Evolutionary conservation across 2,329 filamentous ascomycete species (phyloP).

Genomic region (Fusarium tricinctum): DNA sequence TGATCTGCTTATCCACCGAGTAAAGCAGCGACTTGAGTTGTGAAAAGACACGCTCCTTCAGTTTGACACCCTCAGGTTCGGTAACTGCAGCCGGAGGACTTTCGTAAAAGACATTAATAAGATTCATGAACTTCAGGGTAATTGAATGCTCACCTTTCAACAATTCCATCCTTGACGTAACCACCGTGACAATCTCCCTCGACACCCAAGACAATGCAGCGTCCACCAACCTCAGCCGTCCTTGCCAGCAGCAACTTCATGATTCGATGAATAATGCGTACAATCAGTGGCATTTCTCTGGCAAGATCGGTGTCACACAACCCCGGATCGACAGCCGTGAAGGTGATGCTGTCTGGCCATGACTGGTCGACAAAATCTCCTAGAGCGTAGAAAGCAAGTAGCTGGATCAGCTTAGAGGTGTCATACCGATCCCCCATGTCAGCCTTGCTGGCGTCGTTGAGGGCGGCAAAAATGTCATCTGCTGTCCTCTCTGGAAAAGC

Average conservation of each 20-base stretch:
- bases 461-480: background rate
- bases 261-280: conserved; percentile 21
- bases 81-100: conserved; percentile 1
- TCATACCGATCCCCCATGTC: background rate
- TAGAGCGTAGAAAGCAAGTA: conserved; percentile 2
- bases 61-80: background rate
- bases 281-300: background rate
- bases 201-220: background rate
- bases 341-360: conserved; percentile 7
- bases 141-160: conserved; percentile 1
- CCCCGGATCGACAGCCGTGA: conserved; percentile 8
- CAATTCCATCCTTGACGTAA: background rate
- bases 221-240: conserved; percentile 18
- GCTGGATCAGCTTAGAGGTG: background rate
- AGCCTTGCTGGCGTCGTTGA: background rate
- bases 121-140: background rate
- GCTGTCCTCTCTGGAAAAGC: background rate
- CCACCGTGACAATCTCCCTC: background rate
- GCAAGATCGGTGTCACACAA: conserved; percentile 13
- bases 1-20: background rate
- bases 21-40: conserved; percentile 2
- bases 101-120: background rate
- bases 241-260: conserved; percentile 23
- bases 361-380: background rate
- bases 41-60: conserved; percentile 1